phyloP scores from a whole-genome alignment of 2,329 filamentous ascomycete species.

The Colletotrichum tanaceti region DNA sequence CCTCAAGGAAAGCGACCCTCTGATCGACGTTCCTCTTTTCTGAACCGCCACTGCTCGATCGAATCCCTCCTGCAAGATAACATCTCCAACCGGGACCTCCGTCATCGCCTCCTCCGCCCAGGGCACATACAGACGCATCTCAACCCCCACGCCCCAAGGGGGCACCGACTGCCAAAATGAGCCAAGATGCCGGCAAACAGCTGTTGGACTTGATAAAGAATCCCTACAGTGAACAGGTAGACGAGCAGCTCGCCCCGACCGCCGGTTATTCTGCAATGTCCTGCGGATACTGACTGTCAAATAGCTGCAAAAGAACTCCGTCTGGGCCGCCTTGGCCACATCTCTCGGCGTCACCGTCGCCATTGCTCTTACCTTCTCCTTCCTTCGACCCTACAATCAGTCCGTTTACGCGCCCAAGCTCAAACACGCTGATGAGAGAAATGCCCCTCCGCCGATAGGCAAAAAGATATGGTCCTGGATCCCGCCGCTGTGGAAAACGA shows the following conservation, averaged over 20 bases:
- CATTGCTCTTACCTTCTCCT: constrained; percentile 84
- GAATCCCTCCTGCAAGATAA: constrained; percentile 19
- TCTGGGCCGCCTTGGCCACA: constrained; percentile 83
- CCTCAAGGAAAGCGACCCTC: background rate
- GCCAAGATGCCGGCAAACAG: constrained; percentile 53
- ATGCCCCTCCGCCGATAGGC: constrained; percentile 86
- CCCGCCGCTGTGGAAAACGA: constrained; percentile 79
- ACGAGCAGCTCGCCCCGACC: constrained; percentile 3
- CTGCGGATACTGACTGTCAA: background rate
- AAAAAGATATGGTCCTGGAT: constrained; percentile 93
- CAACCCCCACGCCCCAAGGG: constrained; percentile 32
- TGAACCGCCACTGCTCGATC: background rate
- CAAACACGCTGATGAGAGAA: constrained; percentile 90
- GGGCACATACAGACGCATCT: constrained; percentile 18
- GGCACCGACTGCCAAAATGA: constrained; percentile 32
- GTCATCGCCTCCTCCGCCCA: constrained; percentile 1
- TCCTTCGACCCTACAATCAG: constrained; percentile 90
- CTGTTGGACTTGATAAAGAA: constrained; percentile 62
- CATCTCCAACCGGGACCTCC: constrained; percentile 16
- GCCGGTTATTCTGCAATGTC: too few species aligned
- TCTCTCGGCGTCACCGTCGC: constrained; percentile 80
- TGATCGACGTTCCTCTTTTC: background rate
- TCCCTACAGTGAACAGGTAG: constrained; percentile 62
- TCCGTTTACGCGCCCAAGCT: constrained; percentile 94
- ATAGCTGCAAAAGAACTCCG: constrained; percentile 66